These are phyloP conservation scores for Angomonas deanei DNA, from an alignment of 208 protist species.

Conservation along the genomic window DNA sequence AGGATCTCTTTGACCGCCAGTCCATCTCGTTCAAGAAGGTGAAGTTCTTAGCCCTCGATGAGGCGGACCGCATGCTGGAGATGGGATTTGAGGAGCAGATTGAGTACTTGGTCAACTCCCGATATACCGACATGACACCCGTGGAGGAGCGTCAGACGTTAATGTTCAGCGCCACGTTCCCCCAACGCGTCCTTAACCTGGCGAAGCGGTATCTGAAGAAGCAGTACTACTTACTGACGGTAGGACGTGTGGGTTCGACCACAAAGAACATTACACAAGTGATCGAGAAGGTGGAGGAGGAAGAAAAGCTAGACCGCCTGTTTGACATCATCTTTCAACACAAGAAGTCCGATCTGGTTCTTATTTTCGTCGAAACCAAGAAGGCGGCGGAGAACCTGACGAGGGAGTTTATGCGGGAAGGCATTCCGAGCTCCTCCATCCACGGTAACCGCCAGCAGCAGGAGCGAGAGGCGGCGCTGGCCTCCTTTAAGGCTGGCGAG, in stretches of 20 bases:
- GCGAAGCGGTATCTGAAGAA: slow-evolving; percentile 95
- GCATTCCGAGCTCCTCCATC: slow-evolving; percentile 90
- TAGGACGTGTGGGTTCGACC: slow-evolving; percentile 97
- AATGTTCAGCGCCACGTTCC: slow-evolving; percentile 99
- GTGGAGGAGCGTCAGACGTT: slow-evolving; percentile 96
- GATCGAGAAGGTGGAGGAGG: slow-evolving; percentile 66
- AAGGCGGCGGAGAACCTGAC: slow-evolving; percentile 89
- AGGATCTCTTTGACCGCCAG: slow-evolving; percentile 81
- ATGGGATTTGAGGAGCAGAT: slow-evolving; percentile 99
- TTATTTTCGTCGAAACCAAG: slow-evolving; percentile 99
- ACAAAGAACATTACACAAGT: slow-evolving; percentile 95
- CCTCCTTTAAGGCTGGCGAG: slow-evolving; percentile 83
- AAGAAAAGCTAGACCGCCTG: slow-evolving; percentile 70
- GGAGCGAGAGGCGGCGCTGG: slow-evolving; percentile 82
- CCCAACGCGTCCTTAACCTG: slow-evolving; percentile 95
- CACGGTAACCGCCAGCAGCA: slow-evolving; percentile 92
- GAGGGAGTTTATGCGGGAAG: slow-evolving; percentile 63
- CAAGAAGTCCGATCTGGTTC: slow-evolving; percentile 75
- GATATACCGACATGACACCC: slow-evolving; percentile 89
- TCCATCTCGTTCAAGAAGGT: slow-evolving; percentile 80
- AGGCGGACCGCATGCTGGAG: slow-evolving; percentile 99
- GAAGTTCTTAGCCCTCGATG: slow-evolving; percentile 96
- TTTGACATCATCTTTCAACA: slow-evolving; percentile 71
- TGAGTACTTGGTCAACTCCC: slow-evolving; percentile 93
- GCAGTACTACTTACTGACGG: slow-evolving; percentile 95